Percentiles rank a stretch among this genome's conserved stretches.
These are phyloP conservation scores for Pisolithus sp. DNA, from an alignment of 768 basidiomycete genomes.

Conservation along the genomic window DNA sequence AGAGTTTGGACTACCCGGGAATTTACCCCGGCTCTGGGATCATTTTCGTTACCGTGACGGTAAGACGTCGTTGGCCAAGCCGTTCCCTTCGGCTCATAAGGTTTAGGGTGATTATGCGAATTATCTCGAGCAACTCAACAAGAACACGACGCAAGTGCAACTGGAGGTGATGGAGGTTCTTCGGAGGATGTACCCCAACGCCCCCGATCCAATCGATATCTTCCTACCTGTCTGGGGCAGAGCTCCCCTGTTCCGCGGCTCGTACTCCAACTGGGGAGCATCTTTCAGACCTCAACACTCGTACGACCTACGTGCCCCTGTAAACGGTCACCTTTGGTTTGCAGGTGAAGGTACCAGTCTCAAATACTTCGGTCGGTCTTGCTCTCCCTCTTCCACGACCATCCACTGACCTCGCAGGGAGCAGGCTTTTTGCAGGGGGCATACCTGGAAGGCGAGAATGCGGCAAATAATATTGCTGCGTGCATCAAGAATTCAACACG, in stretches of 20 bases:
- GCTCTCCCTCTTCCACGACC: not conserved
- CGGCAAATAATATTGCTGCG: constrained; percentile 33
- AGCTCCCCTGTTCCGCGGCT: constrained; percentile 38
- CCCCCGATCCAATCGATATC: constrained; percentile 50
- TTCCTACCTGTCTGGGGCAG: constrained; percentile 49
- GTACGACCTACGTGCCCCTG: constrained; percentile 50
- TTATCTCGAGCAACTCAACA: constrained; percentile 45
- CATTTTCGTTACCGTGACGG: no score
- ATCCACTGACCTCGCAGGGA: not conserved
- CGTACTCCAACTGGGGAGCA: constrained; percentile 68
- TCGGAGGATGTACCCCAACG: constrained; percentile 52
- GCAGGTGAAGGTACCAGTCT: constrained; percentile 53
- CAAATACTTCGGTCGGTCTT: constrained; percentile 46
- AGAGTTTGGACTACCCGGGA: constrained; percentile 32
- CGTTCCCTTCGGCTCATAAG: not conserved
- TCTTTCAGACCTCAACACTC: constrained; percentile 48
- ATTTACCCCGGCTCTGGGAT: no score
- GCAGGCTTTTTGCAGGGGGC: constrained; percentile 56
- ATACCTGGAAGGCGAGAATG: constrained; percentile 46
- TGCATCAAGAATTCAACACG: constrained; percentile 33
- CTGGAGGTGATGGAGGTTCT: constrained; percentile 52
- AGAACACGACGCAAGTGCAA: constrained; percentile 38
- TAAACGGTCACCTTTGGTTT: constrained; percentile 49
- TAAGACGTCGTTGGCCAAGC: no score
- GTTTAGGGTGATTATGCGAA: constrained; percentile 53